phyloP scores from a whole-genome alignment of 495 filamentous ascomycete genomes.

The Amorphotheca resinae region DNA sequence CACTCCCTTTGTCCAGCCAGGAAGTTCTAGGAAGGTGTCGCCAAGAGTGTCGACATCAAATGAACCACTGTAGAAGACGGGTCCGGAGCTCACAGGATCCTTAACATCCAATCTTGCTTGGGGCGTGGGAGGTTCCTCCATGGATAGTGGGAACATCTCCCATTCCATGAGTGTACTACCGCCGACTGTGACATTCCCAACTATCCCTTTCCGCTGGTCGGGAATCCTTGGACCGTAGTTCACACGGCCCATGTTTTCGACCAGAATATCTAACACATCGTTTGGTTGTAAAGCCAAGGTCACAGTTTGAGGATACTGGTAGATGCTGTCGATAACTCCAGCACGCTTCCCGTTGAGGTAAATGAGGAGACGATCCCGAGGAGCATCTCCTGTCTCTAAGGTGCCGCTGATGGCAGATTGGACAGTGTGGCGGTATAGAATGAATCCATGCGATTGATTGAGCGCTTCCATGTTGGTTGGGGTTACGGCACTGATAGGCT shows the following conservation, averaged over 20 bases:
- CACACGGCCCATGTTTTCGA: conserved; percentile 36
- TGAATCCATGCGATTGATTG: conserved; percentile 29
- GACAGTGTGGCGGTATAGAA: conserved; percentile 29
- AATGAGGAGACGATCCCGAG: conserved; percentile 32
- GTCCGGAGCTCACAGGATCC: conserved; percentile 15
- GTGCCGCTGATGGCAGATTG: conserved; percentile 17
- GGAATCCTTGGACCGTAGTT: conserved; percentile 30
- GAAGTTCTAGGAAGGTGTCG: conserved; percentile 32
- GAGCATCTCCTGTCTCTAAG: conserved; percentile 27
- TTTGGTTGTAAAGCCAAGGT: conserved; percentile 22
- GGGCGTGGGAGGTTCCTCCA: conserved; percentile 17
- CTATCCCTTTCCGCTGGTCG: conserved; percentile 34
- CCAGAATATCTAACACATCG: conserved; percentile 30
- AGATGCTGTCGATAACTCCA: conserved; percentile 34
- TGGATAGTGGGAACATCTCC: conserved; percentile 28
- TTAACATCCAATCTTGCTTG: background rate
- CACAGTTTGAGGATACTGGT: conserved; percentile 25
- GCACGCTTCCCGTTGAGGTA: conserved; percentile 28
- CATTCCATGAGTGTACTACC: conserved; percentile 22
- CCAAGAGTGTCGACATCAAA: conserved; percentile 24
- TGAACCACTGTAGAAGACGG: conserved; percentile 29
- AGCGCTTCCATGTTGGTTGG: conserved; percentile 35
- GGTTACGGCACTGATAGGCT: background rate
- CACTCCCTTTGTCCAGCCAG: conserved; percentile 30
- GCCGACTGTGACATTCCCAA: conserved; percentile 32